Conservation (phyloP, 139 green algal genomes). For the Edaphochlamys debaryana region DNA sequence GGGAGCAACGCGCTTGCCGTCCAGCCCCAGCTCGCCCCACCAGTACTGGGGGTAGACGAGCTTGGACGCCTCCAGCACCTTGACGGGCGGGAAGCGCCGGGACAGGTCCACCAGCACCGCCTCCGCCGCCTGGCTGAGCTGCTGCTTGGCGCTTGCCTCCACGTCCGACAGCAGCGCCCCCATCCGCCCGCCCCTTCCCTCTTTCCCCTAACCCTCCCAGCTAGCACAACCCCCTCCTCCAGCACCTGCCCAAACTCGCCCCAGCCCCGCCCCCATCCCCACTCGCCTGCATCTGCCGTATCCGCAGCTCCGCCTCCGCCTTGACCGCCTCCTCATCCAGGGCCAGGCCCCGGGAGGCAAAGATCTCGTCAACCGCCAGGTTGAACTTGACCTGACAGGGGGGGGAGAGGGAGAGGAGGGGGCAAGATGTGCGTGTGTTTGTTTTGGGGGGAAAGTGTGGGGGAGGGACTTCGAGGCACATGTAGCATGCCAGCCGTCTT, state of each 20-base stretch:
- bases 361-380: slow-evolving; percentile 54
- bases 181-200: too few relatives aligned
- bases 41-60: neutral
- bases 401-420: neutral
- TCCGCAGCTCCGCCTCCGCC: slow-evolving; percentile 40
- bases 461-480: too few relatives aligned
- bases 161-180: too few relatives aligned
- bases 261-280: too few relatives aligned
- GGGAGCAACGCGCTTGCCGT: neutral
- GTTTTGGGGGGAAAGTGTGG: too few relatives aligned
- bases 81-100: neutral
- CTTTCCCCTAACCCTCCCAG: too few relatives aligned
- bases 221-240: too few relatives aligned
- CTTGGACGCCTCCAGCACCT: neutral
- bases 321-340: slow-evolving; percentile 47
- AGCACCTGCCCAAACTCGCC: too few relatives aligned
- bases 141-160: neutral
- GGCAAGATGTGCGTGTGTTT: too few relatives aligned
- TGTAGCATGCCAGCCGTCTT: neutral
- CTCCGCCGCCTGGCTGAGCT: neutral
- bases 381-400: slow-evolving; percentile 53
- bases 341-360: slow-evolving; percentile 10
- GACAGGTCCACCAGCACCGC: neutral
- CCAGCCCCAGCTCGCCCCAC: neutral
- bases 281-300: slow-evolving; percentile 29